Evolutionary conservation across 2,329 filamentous ascomycete species (phyloP).

Genomic region (Arachnomyces sp.): DNA sequence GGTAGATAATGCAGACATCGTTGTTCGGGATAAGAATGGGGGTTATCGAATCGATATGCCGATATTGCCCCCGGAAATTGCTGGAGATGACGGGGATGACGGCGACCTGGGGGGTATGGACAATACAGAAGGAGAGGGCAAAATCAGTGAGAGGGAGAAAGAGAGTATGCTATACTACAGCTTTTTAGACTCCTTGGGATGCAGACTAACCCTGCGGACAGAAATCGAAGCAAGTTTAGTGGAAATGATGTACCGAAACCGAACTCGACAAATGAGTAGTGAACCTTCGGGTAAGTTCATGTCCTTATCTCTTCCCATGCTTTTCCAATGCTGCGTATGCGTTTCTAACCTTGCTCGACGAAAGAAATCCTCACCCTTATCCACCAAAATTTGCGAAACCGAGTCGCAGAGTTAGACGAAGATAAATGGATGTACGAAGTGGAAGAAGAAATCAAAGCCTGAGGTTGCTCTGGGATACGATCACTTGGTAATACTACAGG

Average conservation of each 20-base stretch:
- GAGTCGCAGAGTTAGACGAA: conserved; percentile 65
- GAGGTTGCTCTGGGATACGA: too few species aligned
- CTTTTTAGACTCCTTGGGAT: too few species aligned
- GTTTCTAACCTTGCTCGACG: conserved; percentile 2
- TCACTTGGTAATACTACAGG: too few species aligned
- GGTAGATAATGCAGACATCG: conserved; percentile 38
- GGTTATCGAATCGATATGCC: conserved; percentile 41
- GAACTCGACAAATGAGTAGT: conserved; percentile 44
- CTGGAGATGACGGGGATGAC: conserved; percentile 33
- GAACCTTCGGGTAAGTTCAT: conserved; percentile 55
- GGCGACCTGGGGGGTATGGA: conserved; percentile 33
- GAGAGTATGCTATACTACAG: conserved; percentile 27
- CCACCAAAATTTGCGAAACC: conserved; percentile 60
- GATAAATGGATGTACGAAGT: conserved; percentile 89
- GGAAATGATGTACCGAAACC: conserved; percentile 30
- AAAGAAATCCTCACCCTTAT: conserved; percentile 62
- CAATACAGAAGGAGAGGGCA: conserved; percentile 39
- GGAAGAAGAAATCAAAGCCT: conserved; percentile 43
- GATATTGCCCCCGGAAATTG: conserved; percentile 27
- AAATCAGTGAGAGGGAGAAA: conserved; percentile 27
- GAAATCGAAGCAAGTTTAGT: conserved; percentile 40
- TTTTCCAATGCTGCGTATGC: neutral
- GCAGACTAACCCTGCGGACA: conserved; percentile 9
- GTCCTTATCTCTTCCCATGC: conserved; percentile 1
- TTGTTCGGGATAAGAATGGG: conserved; percentile 42